Evolutionary conservation across 208 protist species (phyloP), one percentile per base, ranked within the genome.

Genomic region (Trypanosoma avium): DNA sequence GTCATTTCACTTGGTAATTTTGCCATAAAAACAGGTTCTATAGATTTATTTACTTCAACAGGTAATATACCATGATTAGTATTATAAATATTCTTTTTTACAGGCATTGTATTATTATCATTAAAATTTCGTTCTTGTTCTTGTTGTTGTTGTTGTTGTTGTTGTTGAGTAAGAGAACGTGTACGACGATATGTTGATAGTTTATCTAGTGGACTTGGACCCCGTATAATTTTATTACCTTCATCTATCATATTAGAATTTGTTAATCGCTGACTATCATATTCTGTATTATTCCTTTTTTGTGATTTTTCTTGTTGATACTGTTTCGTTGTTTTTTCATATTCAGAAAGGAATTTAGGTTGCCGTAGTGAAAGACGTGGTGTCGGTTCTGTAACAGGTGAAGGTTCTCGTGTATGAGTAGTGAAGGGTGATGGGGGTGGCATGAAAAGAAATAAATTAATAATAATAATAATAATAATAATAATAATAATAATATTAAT

Each of bases 1-100:
- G 55, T 58, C 42, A 70, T 50, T 17, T 70, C 65, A 15, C 38
- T 61, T 29, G 65, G 65, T 10, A 62, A 30, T 24, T 33, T 32
- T 24, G 45, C 33, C 36, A 59, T 22, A 21, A 52, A 26, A n/a
- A 19, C 29, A 47, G 48, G 45, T 26, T 36, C 19, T 21, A 15
- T 32, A 24, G 6, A 22, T 9, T 33, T 35, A 19, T 33, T 32
- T 24, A 30, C 13, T 48, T 24, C 35, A n/a, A 17, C 9, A 8
- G 15, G 13, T 30, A 1, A 12, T 4, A 24, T 36, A 10, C 12
- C 21, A 29, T n/a, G n/a, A n/a, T n/a, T n/a, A n/a, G n/a, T n/a
- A n/a, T n/a, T n/a, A n/a, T n/a, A n/a, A n/a, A n/a, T n/a, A n/a
- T n/a, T n/a, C n/a, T n/a, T n/a, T n/a, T 42, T 42, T 3, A 15